Evolutionary conservation across 2,329 filamentous ascomycete genomes (phyloP).

Genomic region (Sporothrix brunneoviolacea): DNA sequence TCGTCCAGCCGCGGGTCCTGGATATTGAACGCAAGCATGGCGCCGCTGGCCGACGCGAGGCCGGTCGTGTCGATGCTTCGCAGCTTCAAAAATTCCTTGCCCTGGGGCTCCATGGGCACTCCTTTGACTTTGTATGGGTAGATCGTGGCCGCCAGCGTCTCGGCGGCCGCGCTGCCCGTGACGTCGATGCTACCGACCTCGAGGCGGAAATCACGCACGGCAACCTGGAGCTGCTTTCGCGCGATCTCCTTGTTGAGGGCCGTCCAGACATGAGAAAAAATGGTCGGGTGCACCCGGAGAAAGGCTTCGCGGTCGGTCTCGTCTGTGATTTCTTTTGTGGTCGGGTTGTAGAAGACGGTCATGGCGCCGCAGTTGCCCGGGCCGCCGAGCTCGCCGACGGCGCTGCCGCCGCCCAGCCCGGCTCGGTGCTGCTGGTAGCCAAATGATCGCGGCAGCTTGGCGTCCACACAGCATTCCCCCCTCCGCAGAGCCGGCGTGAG

Average conservation of each 20-base stretch:
- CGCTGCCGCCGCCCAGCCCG: neutral
- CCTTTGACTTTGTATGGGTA: constrained; percentile 38
- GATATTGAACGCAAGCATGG: constrained; percentile 64
- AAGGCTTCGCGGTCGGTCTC: constrained; percentile 4
- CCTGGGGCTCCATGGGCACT: constrained; percentile 28
- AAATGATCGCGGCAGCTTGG: constrained; percentile 16
- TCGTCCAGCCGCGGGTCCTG: constrained; percentile 75
- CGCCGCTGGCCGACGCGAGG: constrained; percentile 60
- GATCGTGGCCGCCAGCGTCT: constrained; percentile 66
- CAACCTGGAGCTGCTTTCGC: constrained; percentile 57
- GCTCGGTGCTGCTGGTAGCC: constrained; percentile 14
- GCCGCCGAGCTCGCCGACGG: constrained; percentile 5
- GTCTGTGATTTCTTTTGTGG: neutral
- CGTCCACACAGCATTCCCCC: constrained; percentile 15
- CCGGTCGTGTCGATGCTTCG: constrained; percentile 59
- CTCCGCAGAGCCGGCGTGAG: constrained; percentile 5
- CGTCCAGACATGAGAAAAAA: constrained; percentile 63
- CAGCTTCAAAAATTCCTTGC: constrained; percentile 43
- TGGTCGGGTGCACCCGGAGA: constrained; percentile 64
- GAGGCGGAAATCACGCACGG: constrained; percentile 62
- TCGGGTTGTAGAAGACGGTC: constrained; percentile 12
- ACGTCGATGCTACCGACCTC: constrained; percentile 57
- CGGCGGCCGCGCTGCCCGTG: constrained; percentile 65
- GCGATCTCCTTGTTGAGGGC: constrained; percentile 47
- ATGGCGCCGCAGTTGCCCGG: constrained; percentile 18